Evolutionary conservation across 2,329 filamentous ascomycete genomes (phyloP), one percentile per base, ranked within the genome.

Genomic region (Talaromyces rugulosus): DNA sequence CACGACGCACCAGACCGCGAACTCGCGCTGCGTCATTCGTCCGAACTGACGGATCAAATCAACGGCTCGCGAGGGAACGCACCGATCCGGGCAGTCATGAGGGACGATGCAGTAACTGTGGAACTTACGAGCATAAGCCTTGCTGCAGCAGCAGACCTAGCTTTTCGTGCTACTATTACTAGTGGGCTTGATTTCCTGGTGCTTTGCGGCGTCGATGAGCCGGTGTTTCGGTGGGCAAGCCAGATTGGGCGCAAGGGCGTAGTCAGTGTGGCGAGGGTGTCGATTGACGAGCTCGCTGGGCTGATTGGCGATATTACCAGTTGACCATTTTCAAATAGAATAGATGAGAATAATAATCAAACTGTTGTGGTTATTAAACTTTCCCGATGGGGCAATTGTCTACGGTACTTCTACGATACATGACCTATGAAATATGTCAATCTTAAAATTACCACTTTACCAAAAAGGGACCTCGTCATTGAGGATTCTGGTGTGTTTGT

Each of bases 161-260:
- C 96, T 53, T 87, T 90, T 68, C 81, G 86, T 47, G 80, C 81
- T 50, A 18, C 56, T n/a, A 28, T 28, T 18, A 30, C 14, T 18
- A 51, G 83, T 91, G 0, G 91, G 96, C 71, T 97, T 96, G 74
- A 76, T 98, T 60, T 88, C 96, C 79, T 92, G 28, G 93, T 94
- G 42, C 91, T 96, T 70, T 91, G 92, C 31, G 87, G 93, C 30
- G 92, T 95, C 69, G 92, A 96, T 66, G 93, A 97, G 72, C 88
- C 90, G 70, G 87, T 96, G 42, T 97, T 96, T 78, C 88, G 87
- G 65, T 98, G 93, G 94, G 94, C 93, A n/a, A 96, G 96, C 77
- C 80, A 84, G 30, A 78, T 96, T 9, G 81, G 81, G 18, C 80
- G 83, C 5, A 77, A 82, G 3, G 80, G 82, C 58, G 91, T 96